Evolutionary conservation across 1,284 basidiomycete genomes (phyloP), one percentile per base, ranked within the genome.

Genomic region (Gomphus bonarii): DNA sequence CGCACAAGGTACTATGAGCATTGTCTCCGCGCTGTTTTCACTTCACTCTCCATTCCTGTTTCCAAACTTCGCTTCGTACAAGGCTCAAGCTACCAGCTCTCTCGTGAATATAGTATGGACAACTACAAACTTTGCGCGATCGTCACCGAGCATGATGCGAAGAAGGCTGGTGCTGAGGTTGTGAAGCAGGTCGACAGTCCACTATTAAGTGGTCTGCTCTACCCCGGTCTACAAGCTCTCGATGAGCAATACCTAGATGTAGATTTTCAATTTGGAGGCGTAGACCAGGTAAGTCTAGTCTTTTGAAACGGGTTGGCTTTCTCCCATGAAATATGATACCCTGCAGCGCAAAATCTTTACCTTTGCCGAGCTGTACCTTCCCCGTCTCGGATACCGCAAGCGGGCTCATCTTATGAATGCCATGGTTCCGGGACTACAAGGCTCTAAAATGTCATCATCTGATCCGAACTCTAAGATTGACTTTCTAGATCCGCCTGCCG

Each of bases 371-470:
- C 82, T 89, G 66, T 94, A 92, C 78, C 84, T 99, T 55, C 97
- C 95, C 2, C 81, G 84, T 60, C 79, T 99, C 22, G 95, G 97
- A 28, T 99, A 98, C 75, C 75, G 76, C 53, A 97, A 98, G 73
- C 91, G 97, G 48, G 91, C 95, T 0, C 95, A 99, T 71, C 77
- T 99, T 38, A 99, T 99, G 95, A 99, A 97, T 73, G 77, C 82
- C 14, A 99, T 99, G 95, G 94, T 99, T 0, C 95, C 97, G 20
- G 95, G 97, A 43, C 80, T 99, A 49, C 81, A 81, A 47, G 95
- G 95, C 31, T 91, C 91, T 25, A 99, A 99, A 71, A 99, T 99
- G 97, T 95, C 92, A n/a, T 86, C 93, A 0, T 98, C 95, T 1
- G 95, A 98, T 66, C 88, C 91, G 30, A 90, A 95, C 69, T 92